These are phyloP conservation scores for Skeletonema marinoi DNA, from an alignment of 108 stramenopile species.

Conservation along the genomic window DNA sequence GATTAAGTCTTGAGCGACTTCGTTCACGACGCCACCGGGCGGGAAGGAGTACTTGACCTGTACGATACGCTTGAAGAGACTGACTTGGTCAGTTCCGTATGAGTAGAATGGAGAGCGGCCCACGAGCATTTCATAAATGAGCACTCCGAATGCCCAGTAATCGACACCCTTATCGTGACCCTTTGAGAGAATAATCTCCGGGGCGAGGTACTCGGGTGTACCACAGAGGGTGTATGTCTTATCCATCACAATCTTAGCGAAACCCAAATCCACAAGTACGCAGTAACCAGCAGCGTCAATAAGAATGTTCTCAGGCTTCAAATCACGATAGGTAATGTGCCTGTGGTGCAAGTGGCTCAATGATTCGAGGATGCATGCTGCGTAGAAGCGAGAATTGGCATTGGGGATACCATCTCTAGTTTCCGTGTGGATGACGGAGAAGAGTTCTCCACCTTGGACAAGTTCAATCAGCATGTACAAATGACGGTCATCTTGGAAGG, in stretches of 20 bases:
- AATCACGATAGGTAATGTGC: conserved; percentile 79
- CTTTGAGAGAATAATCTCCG: conserved; percentile 97
- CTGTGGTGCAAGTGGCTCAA: conserved; percentile 73
- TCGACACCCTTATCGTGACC: conserved; percentile 99
- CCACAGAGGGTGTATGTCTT: conserved; percentile 98
- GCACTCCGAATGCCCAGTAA: conserved; percentile 98
- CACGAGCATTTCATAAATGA: conserved; percentile 98
- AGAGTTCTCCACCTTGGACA: conserved; percentile 94
- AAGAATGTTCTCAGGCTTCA: conserved; percentile 92
- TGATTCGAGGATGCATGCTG: conserved; percentile 79
- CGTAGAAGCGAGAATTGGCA: conserved; percentile 87
- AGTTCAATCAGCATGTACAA: conserved; percentile 92
- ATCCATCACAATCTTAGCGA: conserved; percentile 97
- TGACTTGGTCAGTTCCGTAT: conserved; percentile 92
- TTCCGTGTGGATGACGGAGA: conserved; percentile 91
- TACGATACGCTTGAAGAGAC: conserved; percentile 96
- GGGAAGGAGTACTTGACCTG: conserved; percentile 93
- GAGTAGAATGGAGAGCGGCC: conserved; percentile 97
- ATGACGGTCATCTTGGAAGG: conserved; percentile 89
- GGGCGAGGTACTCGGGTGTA: conserved; percentile 98
- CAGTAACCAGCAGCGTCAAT: conserved; percentile 94
- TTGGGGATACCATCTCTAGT: conserved; percentile 91
- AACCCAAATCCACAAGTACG: conserved; percentile 98
- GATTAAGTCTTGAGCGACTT: conserved; percentile 88
- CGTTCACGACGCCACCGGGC: conserved; percentile 81